phyloP scores from a whole-genome alignment of 345 rosid species.

The Cardiospermum halicacabum region DNA sequence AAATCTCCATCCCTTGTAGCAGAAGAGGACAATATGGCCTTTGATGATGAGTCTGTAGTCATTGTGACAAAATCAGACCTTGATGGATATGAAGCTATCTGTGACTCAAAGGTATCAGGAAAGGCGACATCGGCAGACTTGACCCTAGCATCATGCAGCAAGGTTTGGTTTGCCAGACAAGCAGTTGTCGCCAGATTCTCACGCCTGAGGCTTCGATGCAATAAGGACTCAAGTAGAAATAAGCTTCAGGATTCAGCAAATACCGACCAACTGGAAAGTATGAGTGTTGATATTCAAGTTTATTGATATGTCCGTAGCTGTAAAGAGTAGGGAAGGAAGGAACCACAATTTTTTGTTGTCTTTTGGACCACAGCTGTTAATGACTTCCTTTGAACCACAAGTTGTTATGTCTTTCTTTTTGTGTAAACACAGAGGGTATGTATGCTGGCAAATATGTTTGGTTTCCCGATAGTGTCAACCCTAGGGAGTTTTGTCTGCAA shows the following conservation, averaged over 20 bases:
- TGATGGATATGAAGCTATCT: conserved; percentile 41
- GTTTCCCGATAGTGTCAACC: neutral
- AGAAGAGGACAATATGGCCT: conserved; percentile 16
- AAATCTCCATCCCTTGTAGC: conserved; percentile 1
- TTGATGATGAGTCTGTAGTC: conserved; percentile 46
- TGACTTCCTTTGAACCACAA: too few relatives aligned
- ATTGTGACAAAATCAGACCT: conserved; percentile 47
- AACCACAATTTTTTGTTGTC: too few relatives aligned
- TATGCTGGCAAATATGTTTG: neutral
- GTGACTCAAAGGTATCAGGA: conserved; percentile 16
- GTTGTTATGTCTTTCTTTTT: neutral
- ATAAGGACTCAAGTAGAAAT: conserved; percentile 21
- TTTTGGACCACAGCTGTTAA: too few relatives aligned
- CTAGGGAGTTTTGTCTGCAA: too few relatives aligned
- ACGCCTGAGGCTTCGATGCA: conserved; percentile 26
- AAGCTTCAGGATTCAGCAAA: conserved; percentile 16
- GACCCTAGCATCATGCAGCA: conserved; percentile 37
- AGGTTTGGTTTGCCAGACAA: conserved; percentile 41
- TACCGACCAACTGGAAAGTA: conserved; percentile 20
- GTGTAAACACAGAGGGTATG: neutral
- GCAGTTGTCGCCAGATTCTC: conserved; percentile 32
- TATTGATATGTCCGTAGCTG: conserved; percentile 17
- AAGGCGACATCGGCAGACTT: conserved; percentile 29
- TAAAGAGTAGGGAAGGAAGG: neutral
- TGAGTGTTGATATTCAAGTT: conserved; percentile 28